Evolutionary conservation across 208 protist species (phyloP).

Genomic region (Phytomonas francai): DNA sequence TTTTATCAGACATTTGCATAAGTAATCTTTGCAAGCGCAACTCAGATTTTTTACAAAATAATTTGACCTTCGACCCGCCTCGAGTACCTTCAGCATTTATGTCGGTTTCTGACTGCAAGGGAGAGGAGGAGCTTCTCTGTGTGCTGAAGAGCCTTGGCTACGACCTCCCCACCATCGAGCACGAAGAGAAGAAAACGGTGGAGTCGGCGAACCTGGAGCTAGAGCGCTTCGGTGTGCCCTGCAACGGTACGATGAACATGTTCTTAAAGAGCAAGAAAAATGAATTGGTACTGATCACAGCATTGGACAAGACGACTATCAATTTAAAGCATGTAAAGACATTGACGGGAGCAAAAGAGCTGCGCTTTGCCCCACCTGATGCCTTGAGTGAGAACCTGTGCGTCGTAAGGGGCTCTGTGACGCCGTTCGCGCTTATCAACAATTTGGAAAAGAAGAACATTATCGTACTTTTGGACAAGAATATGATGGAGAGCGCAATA

Average conservation of each 20-base stretch:
- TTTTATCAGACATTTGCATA: not conserved
- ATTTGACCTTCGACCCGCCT: not conserved
- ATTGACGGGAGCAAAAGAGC: conserved; percentile 56
- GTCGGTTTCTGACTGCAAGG: conserved; percentile 41
- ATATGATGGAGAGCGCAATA: conserved; percentile 23
- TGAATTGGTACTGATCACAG: conserved; percentile 71
- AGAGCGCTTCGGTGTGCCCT: conserved; percentile 8
- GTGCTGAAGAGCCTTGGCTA: conserved; percentile 33
- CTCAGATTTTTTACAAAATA: not conserved
- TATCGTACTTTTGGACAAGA: conserved; percentile 70
- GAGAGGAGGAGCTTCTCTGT: conserved; percentile 43
- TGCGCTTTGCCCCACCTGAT: conserved; percentile 73
- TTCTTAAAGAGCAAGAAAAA: conserved; percentile 90
- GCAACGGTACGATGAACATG: conserved; percentile 71
- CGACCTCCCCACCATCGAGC: conserved; percentile 51
- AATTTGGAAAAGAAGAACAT: conserved; percentile 52
- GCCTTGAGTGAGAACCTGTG: conserved; percentile 49
- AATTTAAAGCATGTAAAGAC: conserved; percentile 76
- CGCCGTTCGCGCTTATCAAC: conserved; percentile 82
- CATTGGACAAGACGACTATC: conserved; percentile 58
- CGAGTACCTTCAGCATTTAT: conserved; percentile 14
- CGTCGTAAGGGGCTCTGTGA: conserved; percentile 74
- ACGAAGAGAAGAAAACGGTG: conserved; percentile 71
- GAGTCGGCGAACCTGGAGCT: conserved; percentile 34
- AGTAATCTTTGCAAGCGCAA: not conserved